phyloP scores from a whole-genome alignment of 116 monocot genomes.

The Thalassia testudinum region DNA sequence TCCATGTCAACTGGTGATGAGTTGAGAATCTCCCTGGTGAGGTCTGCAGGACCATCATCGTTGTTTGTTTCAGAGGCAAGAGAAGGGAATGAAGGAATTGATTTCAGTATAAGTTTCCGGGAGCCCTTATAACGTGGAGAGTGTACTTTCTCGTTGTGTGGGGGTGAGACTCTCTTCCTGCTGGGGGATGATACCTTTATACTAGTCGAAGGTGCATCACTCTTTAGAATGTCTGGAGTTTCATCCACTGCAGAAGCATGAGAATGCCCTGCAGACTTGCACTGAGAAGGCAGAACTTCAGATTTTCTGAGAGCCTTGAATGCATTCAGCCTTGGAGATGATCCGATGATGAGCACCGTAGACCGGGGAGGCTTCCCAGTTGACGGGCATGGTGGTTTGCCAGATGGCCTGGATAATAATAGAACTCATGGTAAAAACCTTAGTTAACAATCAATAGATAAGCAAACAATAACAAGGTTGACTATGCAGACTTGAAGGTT shows the following conservation, averaged over 20 bases:
- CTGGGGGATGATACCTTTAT: slow-evolving; percentile 52
- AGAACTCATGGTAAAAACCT: too few species aligned
- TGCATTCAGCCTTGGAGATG: too few species aligned
- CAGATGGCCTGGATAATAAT: slow-evolving; percentile 10
- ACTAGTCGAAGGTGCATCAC: slow-evolving; percentile 15
- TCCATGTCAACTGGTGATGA: too few species aligned
- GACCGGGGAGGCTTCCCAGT: too few species aligned
- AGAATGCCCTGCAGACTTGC: too few species aligned
- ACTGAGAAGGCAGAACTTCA: too few species aligned
- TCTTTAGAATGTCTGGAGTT: slow-evolving; percentile 27
- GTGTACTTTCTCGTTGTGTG: slow-evolving; percentile 15
- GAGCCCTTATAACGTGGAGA: slow-evolving; percentile 38
- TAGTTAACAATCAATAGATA: too few species aligned
- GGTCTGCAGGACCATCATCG: too few species aligned
- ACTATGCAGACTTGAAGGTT: slow-evolving; percentile 21
- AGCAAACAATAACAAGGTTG: background rate
- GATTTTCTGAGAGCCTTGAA: too few species aligned
- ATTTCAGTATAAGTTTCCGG: slow-evolving; percentile 52
- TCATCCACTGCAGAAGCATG: slow-evolving; percentile 14
- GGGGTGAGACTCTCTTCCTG: slow-evolving; percentile 54
- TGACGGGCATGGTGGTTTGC: slow-evolving; percentile 36
- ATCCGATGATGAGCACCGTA: too few species aligned
- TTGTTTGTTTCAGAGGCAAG: slow-evolving; percentile 15
- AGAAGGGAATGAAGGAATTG: slow-evolving; percentile 61
- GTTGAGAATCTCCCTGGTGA: too few species aligned